Evolutionary conservation across 805 yeast genomes (phyloP), one percentile per base, ranked within the genome.

Genomic region (Candida sakaeoensis): DNA sequence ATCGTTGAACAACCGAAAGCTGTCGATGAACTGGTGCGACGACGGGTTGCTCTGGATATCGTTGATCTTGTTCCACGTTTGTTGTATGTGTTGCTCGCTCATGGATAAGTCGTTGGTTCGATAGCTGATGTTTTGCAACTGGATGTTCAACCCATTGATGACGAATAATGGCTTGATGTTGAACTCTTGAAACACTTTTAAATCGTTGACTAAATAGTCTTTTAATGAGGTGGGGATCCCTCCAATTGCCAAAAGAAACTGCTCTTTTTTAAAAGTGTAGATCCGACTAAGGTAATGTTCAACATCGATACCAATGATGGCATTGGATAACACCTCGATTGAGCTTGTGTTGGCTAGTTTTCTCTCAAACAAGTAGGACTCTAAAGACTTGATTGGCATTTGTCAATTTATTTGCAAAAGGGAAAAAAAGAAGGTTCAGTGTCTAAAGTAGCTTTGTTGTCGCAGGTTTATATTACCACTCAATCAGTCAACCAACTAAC

Each of bases 281-380:
- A 84, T 68, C 39, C 86, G 63, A 18, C 84, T 68, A 27, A 87
- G 60, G 53, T 87, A 89, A 55, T 87, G 89, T 48, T 79, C 85
- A 10, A 82, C 93, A 57, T 89, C 96, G 33, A 88, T 84, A 41
- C 95, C 96, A 37, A 88, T 64, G 12, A 82, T 75, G 19, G 90
- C 75, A 52, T 80, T 79, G 41, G 70, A 75, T 42, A 88, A 65
- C 3, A 78, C 63, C 26, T 82, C 84, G 50, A 87, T 67, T 10
- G 91, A 80, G 46, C 75, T 63, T 14, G 80, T 68, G 36, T 73
- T 69, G 35, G 79, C 80, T 33, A 83, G 61, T 43, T 80, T 75
- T 44, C 82, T 74, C 48, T 87, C 95, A 50, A 79, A 78, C 32
- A 83, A 67, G 55, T 72, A 80, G 3, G 83, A 70, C 52, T 85